Percentiles rank a stretch among this genome's conserved stretches.
Evolutionary conservation across 352 stramenopile species (phyloP).

Genomic region (Phytophthora sojae): DNA sequence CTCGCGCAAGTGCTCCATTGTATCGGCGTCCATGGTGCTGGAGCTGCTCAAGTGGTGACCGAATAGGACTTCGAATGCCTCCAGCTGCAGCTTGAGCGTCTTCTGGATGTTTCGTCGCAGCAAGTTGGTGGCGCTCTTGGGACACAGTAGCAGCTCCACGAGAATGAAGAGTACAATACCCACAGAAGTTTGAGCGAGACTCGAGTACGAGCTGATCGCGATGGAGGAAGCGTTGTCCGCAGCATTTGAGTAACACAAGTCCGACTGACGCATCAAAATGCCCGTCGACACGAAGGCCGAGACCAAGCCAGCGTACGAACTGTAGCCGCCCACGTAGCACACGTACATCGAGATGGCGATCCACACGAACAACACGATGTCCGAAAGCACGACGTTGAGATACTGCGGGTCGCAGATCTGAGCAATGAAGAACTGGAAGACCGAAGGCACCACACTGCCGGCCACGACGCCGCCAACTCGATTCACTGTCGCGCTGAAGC

Average conservation of each 20-base stretch:
- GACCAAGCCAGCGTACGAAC: constrained; percentile 63
- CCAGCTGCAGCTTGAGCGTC: constrained; percentile 62
- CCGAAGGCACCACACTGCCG: constrained; percentile 76
- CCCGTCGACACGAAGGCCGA: constrained; percentile 70
- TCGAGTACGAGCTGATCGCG: constrained; percentile 76
- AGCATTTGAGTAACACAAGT: constrained; percentile 48
- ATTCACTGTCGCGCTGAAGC: constrained; percentile 79
- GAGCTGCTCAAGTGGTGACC: constrained; percentile 64
- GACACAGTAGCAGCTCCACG: constrained; percentile 64
- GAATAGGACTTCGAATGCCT: constrained; percentile 69
- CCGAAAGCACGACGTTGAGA: constrained; percentile 48
- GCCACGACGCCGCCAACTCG: constrained; percentile 80
- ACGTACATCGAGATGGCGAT: constrained; percentile 73
- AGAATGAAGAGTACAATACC: constrained; percentile 80
- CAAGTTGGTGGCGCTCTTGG: constrained; percentile 62
- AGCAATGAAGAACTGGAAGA: constrained; percentile 85
- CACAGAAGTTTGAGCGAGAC: constrained; percentile 76
- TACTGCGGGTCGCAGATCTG: constrained; percentile 56
- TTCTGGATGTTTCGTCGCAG: constrained; percentile 75
- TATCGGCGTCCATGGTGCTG: constrained; percentile 56
- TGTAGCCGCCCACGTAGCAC: constrained; percentile 62
- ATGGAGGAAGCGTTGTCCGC: constrained; percentile 44
- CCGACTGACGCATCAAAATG: constrained; percentile 66
- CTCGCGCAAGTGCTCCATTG: constrained; percentile 48
- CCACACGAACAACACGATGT: constrained; percentile 64